A percentile compares a stretch with the other conserved stretches of the same genome.
Evolutionary conservation across 306 rosid species (phyloP).

Genomic region (Rosa rugosa): DNA sequence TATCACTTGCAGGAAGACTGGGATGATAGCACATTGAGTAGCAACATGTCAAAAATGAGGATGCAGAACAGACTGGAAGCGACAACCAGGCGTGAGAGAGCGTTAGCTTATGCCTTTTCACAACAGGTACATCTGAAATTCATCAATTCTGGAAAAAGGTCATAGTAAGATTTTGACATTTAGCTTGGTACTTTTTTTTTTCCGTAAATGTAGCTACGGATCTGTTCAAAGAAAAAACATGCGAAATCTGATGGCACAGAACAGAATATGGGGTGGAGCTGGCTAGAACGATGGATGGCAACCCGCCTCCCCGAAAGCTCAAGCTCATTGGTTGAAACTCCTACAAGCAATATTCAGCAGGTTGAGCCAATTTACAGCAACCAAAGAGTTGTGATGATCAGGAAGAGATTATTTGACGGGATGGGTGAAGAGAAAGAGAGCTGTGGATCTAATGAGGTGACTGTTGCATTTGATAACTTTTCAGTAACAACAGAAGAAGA

Average conservation of each 20-base stretch:
- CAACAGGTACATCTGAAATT: conserved; percentile 63
- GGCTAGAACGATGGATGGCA: conserved; percentile 99
- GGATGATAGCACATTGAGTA: conserved; percentile 96
- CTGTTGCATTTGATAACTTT: conserved; percentile 51
- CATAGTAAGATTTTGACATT: not conserved
- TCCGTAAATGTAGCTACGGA: conserved; percentile 49
- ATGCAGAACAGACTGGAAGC: conserved; percentile 88
- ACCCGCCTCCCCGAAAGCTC: conserved; percentile 70
- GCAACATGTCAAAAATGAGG: conserved; percentile 74
- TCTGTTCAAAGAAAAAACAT: conserved; percentile 70
- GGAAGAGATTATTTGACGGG: conserved; percentile 48
- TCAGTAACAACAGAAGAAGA: conserved; percentile 40
- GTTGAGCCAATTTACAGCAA: conserved; percentile 35
- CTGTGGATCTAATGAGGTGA: conserved; percentile 88
- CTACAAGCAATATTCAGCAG: conserved; percentile 31
- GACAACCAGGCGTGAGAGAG: conserved; percentile 85
- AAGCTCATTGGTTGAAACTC: conserved; percentile 53
- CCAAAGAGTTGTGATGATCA: conserved; percentile 27
- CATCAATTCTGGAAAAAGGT: not conserved
- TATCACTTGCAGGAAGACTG: conserved; percentile 73
- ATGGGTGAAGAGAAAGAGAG: conserved; percentile 83
- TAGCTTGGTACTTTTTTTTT: conserved; percentile 13
- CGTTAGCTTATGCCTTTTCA: conserved; percentile 94
- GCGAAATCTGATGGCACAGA: conserved; percentile 44
- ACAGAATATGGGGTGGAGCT: conserved; percentile 85